Evolutionary conservation across 202 grass and related monocot genomes (phyloP), one percentile per base, ranked within the genome.

Genomic region (Setaria italica): DNA sequence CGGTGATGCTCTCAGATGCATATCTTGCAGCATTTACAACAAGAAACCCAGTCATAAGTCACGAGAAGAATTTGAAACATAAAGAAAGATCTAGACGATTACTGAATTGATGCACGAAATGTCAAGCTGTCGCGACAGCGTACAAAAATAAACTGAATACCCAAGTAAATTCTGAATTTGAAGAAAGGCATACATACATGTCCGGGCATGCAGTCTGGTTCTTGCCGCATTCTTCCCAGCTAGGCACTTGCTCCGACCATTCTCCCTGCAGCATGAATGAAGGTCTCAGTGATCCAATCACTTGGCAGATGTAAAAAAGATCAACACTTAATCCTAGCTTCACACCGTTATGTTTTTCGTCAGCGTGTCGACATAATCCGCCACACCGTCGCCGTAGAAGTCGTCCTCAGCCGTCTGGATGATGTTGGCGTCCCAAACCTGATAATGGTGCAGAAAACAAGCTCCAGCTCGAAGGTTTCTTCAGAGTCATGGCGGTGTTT

Each of bases 371-470:
- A 90, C 50, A 63, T 90, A 94, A 63, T 29, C 55, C 6, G 80
- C 75, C 0, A 88, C 34, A 1, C 70, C 81, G 4, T 83, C 63
- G 0, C 53, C 53, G 0, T 94, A 97, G 64, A 85, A 89, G 50
- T 94, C 85, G 17, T 79, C 30, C 70, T 89, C 89, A 3, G 92
- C 86, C 11, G 88, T 97, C 49, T 90, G 58, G 46, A 94, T 90
- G 33, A 97, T 94, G 51, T 4, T 87, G 32, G 64, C 34, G 54
- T 97, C 94, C 94, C 92, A 94, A 37, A 97, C 90, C 94, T 97
- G 66, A 60, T 39, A 3, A 86, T 48, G 54, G 33, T 4, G 34
- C 12, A 20, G 16, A 70, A 62, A 67, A 76, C 2, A 81, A 3
- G 7, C 62, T 34, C 49, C 19, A 78, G 7, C 32, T 75, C 14